Evolutionary conservation across 148 eudicot species (phyloP), one percentile per base, ranked within the genome.

Genomic region (Vaccinium darrowii): DNA sequence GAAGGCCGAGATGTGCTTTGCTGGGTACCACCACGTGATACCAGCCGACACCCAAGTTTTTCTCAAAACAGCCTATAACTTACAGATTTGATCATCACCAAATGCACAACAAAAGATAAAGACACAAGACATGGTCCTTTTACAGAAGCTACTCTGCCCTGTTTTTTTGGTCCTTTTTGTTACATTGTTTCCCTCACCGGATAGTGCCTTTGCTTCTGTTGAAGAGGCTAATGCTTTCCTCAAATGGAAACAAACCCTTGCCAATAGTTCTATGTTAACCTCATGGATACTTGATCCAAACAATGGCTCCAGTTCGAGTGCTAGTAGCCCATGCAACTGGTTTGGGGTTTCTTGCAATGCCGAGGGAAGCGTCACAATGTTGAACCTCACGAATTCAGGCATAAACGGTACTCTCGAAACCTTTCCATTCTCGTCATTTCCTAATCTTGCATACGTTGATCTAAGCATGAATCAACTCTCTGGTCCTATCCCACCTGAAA

Each of bases 221-320:
- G 90, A 87, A 79, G 89, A 90, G 87, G 89, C 83, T 3, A 83
- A 87, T 13, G 84, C 87, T 78, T 90, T 88, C 21, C 51, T 88
- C 69, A 80, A 33, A 81, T 90, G 90, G 92, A 87, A 88, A 84
- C 16, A 83, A 3, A 90, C 80, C 65, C 63, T 81, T 53, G 79
- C 77, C 25, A 86, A 85, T 80, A 83, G 77, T 47, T 71, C 87
- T 65, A 69, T 88, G 76, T 85, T 86, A 11, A 83, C 86, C 39
- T 87, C 90, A 77, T 90, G 92, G 92, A 74, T 76, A 47, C 71
- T 87, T 74, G 81, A 84, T 51, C 62, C 67, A 9, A 54, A 54
- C 16, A 7, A 52, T 19, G 13, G 25, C 33, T 86, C 87, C 7
- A 83, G 92, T 76, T 76, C 53, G 6, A 23, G 19, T 62, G 4